These are phyloP conservation scores for Penicillium ucsense DNA, from an alignment of 495 filamentous ascomycete species.

Conservation along the genomic window DNA sequence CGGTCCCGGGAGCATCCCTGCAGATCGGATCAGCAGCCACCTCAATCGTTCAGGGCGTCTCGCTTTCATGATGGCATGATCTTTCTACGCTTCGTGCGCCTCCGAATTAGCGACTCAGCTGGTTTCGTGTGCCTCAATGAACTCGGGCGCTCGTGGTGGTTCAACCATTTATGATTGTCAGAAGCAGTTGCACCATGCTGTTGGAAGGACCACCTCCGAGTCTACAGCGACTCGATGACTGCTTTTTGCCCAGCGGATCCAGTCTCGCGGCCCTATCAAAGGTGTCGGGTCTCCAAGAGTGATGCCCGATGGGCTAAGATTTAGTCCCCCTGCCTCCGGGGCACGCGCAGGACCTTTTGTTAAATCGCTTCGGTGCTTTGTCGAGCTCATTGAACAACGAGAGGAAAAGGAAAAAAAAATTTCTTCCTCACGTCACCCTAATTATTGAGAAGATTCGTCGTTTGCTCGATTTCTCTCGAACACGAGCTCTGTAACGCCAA, in stretches of 20 bases:
- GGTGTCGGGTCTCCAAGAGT: constrained; percentile 5
- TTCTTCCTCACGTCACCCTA: background rate
- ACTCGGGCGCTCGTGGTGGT: constrained; percentile 1
- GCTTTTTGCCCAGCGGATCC: constrained; percentile 7
- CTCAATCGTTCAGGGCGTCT: background rate
- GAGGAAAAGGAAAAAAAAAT: background rate
- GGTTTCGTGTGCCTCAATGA: constrained; percentile 5
- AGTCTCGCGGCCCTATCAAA: constrained; percentile 17
- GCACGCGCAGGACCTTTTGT: constrained; percentile 6
- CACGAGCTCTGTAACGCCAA: no score
- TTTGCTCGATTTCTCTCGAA: no score
- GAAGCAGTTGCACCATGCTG: no score
- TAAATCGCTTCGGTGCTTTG: constrained; percentile 6
- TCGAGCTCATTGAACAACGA: constrained; percentile 4
- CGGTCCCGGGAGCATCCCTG: background rate
- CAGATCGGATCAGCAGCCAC: constrained; percentile 1
- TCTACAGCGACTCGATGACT: background rate
- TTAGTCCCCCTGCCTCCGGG: constrained; percentile 17
- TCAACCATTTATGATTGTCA: no score
- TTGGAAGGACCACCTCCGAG: no score
- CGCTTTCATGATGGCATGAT: background rate
- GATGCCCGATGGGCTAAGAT: constrained; percentile 18
- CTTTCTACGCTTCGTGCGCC: background rate
- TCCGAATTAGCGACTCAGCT: background rate
- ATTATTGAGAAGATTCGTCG: no score